Evolutionary conservation across 768 basidiomycete species (phyloP).

Genomic region (Mycena indigotica): DNA sequence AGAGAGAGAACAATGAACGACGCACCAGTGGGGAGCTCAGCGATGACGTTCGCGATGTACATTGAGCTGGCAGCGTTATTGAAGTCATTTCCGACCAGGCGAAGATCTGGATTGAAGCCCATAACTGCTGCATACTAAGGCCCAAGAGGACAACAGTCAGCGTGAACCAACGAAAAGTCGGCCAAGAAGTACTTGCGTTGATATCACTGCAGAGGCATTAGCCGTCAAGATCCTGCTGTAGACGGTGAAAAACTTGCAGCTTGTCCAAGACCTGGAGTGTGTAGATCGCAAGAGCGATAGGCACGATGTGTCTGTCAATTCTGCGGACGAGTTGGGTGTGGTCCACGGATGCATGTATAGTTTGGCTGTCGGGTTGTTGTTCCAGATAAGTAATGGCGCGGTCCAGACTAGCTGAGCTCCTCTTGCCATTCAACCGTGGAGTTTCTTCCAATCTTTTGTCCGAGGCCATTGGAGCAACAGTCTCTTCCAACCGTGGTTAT

Average conservation of each 20-base stretch:
- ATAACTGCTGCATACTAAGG: conserved; percentile 20
- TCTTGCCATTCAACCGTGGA: too few relatives aligned
- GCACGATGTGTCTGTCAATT: conserved; percentile 21
- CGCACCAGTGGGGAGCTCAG: conserved; percentile 20
- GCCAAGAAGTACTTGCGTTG: conserved; percentile 6
- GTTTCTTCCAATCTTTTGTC: too few relatives aligned
- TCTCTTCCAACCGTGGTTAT: too few relatives aligned
- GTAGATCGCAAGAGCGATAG: conserved; percentile 15
- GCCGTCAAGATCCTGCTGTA: too few relatives aligned
- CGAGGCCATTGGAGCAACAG: too few relatives aligned
- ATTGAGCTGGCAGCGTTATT: conserved; percentile 21
- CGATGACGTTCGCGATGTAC: conserved; percentile 22
- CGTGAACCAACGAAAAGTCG: background rate
- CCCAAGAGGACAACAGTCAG: background rate
- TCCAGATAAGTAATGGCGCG: conserved; percentile 18
- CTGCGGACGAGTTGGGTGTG: conserved; percentile 18
- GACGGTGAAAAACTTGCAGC: too few relatives aligned
- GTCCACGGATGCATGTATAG: conserved; percentile 7
- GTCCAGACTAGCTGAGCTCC: conserved; percentile 17
- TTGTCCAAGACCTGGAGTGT: conserved; percentile 22
- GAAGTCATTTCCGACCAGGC: conserved; percentile 19
- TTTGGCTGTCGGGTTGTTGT: background rate
- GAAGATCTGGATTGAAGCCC: conserved; percentile 20
- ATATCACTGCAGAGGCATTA: conserved; percentile 18
- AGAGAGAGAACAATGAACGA: background rate